phyloP scores from a whole-genome alignment of 2,329 filamentous ascomycete genomes.

The Ascomycota sp. region DNA sequence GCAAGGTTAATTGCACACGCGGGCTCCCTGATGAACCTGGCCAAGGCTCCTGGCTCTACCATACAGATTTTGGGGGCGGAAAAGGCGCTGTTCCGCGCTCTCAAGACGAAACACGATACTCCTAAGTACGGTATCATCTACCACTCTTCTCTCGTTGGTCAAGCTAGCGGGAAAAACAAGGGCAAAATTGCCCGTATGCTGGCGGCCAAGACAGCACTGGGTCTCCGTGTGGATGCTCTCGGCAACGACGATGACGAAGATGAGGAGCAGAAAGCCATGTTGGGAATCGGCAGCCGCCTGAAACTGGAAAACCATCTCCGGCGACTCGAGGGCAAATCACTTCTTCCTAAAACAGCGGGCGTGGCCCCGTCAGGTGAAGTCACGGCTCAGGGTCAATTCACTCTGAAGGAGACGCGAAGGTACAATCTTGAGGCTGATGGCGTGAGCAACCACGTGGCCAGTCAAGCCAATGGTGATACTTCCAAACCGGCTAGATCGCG shows the following conservation, averaged over 20 bases:
- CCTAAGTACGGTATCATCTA: conserved; percentile 95
- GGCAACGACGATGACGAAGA: conserved; percentile 41
- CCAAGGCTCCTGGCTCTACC: conserved; percentile 84
- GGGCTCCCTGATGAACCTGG: conserved; percentile 80
- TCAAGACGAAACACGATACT: conserved; percentile 98
- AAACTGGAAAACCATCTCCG: conserved; percentile 58
- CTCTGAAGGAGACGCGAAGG: conserved; percentile 75
- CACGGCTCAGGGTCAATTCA: conserved; percentile 52
- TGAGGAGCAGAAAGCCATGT: conserved; percentile 68
- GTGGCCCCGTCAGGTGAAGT: conserved; percentile 52
- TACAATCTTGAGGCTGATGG: conserved; percentile 93
- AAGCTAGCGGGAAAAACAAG: conserved; percentile 96
- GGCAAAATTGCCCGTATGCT: conserved; percentile 96
- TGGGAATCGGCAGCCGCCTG: conserved; percentile 50
- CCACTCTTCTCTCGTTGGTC: conserved; percentile 79
- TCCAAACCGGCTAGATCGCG: conserved; percentile 3
- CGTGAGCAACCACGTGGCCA: conserved; percentile 42
- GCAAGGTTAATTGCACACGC: conserved; percentile 86
- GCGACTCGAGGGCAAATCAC: conserved; percentile 71
- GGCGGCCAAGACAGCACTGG: conserved; percentile 77
- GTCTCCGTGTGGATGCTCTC: conserved; percentile 73
- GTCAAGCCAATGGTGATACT: conserved; percentile 24
- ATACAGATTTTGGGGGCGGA: conserved; percentile 96
- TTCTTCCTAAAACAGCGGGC: conserved; percentile 51
- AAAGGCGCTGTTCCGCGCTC: conserved; percentile 90